These are phyloP conservation scores for Leishmania aethiopica DNA, from an alignment of 208 protist genomes.

Conservation along the genomic window DNA sequence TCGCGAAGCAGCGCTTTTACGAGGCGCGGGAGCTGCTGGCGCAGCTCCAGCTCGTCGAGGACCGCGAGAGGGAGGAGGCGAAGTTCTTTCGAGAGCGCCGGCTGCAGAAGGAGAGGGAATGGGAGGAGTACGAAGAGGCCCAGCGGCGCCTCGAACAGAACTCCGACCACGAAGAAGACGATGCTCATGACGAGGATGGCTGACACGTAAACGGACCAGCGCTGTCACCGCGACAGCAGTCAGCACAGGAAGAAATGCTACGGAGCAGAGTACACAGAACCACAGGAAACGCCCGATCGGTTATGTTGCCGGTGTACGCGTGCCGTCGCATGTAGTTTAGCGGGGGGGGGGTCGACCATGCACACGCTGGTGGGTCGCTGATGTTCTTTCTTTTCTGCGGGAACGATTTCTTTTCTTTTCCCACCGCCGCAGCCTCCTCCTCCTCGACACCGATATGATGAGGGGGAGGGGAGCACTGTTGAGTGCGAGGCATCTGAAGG, in stretches of 20 bases:
- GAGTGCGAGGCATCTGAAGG: no score
- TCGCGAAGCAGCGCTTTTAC: constrained; percentile 60
- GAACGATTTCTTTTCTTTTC: background rate
- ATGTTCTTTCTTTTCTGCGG: background rate
- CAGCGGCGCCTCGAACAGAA: constrained; percentile 28
- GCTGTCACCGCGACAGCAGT: background rate
- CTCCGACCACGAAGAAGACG: constrained; percentile 9
- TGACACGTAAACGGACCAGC: background rate
- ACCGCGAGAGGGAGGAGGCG: constrained; percentile 76
- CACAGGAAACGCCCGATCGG: background rate
- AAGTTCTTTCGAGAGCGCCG: constrained; percentile 76
- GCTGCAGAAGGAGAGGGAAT: constrained; percentile 77
- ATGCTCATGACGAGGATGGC: constrained; percentile 10
- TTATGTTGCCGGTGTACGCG: background rate
- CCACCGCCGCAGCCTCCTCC: background rate
- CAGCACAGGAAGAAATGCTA: background rate
- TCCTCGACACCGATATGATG: background rate
- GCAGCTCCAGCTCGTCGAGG: constrained; percentile 83
- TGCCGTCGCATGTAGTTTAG: background rate
- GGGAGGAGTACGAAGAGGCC: constrained; percentile 65
- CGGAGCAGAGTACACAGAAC: background rate
- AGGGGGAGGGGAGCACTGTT: background rate
- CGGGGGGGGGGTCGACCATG: no score
- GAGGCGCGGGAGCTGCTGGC: constrained; percentile 75
- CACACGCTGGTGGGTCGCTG: background rate